Evolutionary conservation across 176 grass and related monocot species (phyloP), one percentile per base, ranked within the genome.

Genomic region (Triticum monococcum): DNA sequence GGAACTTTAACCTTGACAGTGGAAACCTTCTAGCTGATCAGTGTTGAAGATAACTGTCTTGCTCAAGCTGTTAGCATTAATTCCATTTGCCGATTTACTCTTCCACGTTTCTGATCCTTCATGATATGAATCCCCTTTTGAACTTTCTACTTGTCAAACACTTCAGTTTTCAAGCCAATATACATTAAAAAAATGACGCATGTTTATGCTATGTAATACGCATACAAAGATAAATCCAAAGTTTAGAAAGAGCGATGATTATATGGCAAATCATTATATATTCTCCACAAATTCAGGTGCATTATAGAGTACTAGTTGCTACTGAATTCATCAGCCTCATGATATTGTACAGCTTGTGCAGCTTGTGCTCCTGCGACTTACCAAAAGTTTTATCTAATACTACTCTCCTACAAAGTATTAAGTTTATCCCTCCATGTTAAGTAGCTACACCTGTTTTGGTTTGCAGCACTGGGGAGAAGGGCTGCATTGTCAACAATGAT

Each of bases 401-500:
- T 28, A 81, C 24, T 28, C 38, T 32, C 14, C 79, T 83, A 87
- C 72, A 28, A 16, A 23, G 40, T 73, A 17, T 38, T 75, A 80
- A 89, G 28, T 43, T 86, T 91, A 25, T 87, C 84, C 70, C 50
- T 89, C 87, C 86, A 88, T 64, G 62, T 75, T 37, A 82, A 72
- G 60, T 82, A 90, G 85, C 61, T 76, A 57, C 77, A 62, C 62
- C 60, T 67, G 62, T 74, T 84, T 80, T 72, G 79, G 20, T 85
- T 89, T 37, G 23, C n/a, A 62, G 32, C 40, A 50, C 62, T 80
- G 3, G 75, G 37, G 37, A 86, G 76, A 69, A 93, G 79, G 6
- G 41, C 12, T 1, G 88, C 96, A 54, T 84, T 92, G 74, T 95
- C 90, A 4, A 94, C 78, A 45, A 93, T 6, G 5, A 98, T 88